Conservation (phyloP, 345 rosid genomes). For the Angophora floribunda region DNA sequence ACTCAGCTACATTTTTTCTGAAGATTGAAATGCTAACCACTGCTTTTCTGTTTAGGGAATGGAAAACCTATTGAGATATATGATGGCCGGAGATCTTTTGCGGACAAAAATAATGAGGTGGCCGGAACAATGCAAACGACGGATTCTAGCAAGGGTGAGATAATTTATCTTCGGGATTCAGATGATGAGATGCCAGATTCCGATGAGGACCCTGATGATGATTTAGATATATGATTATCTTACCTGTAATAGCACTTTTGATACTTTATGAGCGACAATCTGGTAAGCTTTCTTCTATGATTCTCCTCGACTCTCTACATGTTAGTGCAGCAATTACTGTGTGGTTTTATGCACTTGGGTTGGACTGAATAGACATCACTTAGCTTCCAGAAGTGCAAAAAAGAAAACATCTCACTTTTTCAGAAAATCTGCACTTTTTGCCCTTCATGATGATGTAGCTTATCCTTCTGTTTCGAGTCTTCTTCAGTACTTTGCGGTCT, state of each 20-base stretch:
- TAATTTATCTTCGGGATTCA: constrained; percentile 84
- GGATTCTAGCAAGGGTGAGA: constrained; percentile 47
- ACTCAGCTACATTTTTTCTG: background rate
- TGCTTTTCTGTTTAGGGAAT: constrained; percentile 26
- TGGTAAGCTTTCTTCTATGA: background rate
- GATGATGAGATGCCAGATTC: constrained; percentile 96
- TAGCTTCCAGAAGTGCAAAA: background rate
- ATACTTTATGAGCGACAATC: background rate
- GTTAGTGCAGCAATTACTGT: background rate
- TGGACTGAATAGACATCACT: background rate
- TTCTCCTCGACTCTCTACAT: background rate
- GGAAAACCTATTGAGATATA: constrained; percentile 70
- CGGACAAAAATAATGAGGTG: constrained; percentile 23
- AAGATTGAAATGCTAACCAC: background rate
- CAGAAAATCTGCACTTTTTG: background rate
- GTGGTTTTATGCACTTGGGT: background rate
- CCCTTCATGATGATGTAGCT: background rate
- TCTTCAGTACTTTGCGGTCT: background rate
- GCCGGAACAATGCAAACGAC: constrained; percentile 14
- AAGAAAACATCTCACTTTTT: background rate
- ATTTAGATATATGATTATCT: constrained; percentile 58
- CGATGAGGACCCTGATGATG: constrained; percentile 97
- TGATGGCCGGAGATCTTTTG: constrained; percentile 63
- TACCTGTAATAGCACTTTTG: background rate
- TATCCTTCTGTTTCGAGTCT: background rate